Evolutionary conservation across 352 stramenopile genomes (phyloP), one percentile per base, ranked within the genome.

Genomic region (Pythium angustatum): DNA sequence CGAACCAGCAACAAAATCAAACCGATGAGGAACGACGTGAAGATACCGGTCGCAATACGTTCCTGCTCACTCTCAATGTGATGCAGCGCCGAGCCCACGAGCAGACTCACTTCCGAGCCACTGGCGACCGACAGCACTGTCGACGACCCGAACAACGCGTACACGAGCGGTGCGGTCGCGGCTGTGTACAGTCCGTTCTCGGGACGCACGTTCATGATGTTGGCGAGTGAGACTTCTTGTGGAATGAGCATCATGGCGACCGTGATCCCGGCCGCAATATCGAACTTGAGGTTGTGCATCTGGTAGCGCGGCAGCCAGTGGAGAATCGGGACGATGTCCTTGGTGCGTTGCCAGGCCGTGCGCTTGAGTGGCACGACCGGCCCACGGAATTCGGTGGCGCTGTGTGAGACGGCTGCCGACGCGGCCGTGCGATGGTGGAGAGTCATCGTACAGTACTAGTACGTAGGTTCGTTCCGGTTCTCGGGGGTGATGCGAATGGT

Each of bases 111-210:
- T 86, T 84, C 52, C 82, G 69, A 57, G 77, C 90, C 58, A 79
- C 89, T 71, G 63, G 90, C 90, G 2, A 97, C 84, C 11, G 80
- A 88, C 2, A 97, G 64, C 49, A 96, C 88, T 26, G 81, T 72
- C 19, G 77, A 92, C 9, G 74, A 84, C 28, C 90, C 87, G 65
- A 97, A 96, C 30, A 96, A 57, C 27, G 81, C 70, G 71, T 97
- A 97, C 49, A 90, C 84, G 68, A 94, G 77, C 11, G 91, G 89
- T 51, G 96, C 73, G 33, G 96, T 66, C 44, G 80, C 79, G 0
- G 87, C 87, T 30, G 78, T 87, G 79, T 98, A 98, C 11, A 98
- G 76, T 10, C 91, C 93, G 70, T 96, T 97, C 50, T 96, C 79
- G 1, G 91, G 75, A 3, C 87, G 87, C 21, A 98, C 78, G 52